These are phyloP conservation scores for Rhododendron williamsianum DNA, from an alignment of 148 eudicot species.

Conservation along the genomic window DNA sequence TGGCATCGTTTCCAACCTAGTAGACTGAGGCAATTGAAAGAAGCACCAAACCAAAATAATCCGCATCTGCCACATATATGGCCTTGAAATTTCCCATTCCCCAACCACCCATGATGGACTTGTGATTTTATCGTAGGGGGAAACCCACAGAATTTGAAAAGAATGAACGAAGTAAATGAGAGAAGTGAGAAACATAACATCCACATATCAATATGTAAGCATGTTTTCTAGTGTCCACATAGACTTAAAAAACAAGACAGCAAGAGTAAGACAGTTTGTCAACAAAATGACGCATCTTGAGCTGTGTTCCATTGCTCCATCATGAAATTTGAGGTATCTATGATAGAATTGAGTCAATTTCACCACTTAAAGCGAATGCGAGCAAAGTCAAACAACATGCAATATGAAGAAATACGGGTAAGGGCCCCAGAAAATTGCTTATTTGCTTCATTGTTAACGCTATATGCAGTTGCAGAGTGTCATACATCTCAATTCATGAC, in stretches of 20 bases:
- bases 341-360: neutral
- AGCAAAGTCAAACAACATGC: neutral
- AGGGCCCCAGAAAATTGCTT: neutral
- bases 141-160: neutral
- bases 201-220: neutral
- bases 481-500: neutral
- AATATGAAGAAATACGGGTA: neutral
- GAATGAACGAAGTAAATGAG: neutral
- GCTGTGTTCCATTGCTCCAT: neutral
- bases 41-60: conserved; percentile 2
- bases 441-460: neutral
- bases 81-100: neutral
- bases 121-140: neutral
- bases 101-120: neutral
- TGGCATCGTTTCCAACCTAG: neutral
- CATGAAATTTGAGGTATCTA: neutral
- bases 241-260: neutral
- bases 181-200: neutral
- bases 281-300: neutral
- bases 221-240: neutral
- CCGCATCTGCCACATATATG: neutral
- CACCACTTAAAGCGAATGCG: neutral
- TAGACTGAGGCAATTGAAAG: conserved; percentile 1
- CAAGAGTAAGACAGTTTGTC: neutral
- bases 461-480: neutral